Percentiles rank a stretch among this genome's conserved stretches.
Conservation (phyloP, 768 basidiomycete species). For the Mycena latifolia region DNA sequence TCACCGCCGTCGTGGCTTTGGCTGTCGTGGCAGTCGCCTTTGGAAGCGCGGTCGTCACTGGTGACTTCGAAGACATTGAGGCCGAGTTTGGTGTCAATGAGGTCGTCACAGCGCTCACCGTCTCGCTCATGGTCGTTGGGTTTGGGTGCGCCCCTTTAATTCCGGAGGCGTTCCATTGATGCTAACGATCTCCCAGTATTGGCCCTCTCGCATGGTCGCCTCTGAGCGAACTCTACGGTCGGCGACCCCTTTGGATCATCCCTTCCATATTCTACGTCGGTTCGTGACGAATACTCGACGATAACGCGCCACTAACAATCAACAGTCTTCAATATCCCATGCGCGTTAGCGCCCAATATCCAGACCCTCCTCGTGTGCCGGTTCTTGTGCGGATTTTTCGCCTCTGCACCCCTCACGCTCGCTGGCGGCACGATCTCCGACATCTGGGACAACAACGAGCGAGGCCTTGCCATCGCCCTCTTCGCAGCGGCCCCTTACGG, state of each 20-base stretch:
- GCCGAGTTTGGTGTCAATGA: slow-evolving; percentile 46
- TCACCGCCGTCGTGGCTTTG: slow-evolving; percentile 32
- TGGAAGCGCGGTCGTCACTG: slow-evolving; percentile 51
- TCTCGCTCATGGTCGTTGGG: slow-evolving; percentile 52
- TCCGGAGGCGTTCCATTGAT: slow-evolving; percentile 42
- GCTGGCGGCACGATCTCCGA: slow-evolving; percentile 53
- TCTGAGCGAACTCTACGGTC: slow-evolving; percentile 53
- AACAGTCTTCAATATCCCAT: slow-evolving; percentile 44
- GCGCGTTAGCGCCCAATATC: slow-evolving; percentile 49
- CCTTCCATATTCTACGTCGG: slow-evolving; percentile 54
- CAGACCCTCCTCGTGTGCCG: slow-evolving; percentile 49
- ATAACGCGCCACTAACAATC: not conserved
- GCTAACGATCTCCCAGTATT: too few relatives aligned
- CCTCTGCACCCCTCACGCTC: slow-evolving; percentile 54
- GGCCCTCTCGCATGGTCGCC: slow-evolving; percentile 44
- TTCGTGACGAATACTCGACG: slow-evolving; percentile 29
- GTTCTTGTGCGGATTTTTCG: slow-evolving; percentile 54
- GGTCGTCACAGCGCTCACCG: slow-evolving; percentile 48
- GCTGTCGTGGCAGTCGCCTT: slow-evolving; percentile 52
- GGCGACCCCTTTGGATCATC: slow-evolving; percentile 50
- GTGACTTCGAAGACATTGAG: slow-evolving; percentile 50
- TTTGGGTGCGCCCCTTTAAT: slow-evolving; percentile 47
- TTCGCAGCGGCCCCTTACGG: slow-evolving; percentile 56
- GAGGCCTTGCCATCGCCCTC: slow-evolving; percentile 54
- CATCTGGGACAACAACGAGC: slow-evolving; percentile 55